Base-by-base conservation (phyloP, 192 early-diverging fungal genomes). In the Diversispora eburnea region DNA sequence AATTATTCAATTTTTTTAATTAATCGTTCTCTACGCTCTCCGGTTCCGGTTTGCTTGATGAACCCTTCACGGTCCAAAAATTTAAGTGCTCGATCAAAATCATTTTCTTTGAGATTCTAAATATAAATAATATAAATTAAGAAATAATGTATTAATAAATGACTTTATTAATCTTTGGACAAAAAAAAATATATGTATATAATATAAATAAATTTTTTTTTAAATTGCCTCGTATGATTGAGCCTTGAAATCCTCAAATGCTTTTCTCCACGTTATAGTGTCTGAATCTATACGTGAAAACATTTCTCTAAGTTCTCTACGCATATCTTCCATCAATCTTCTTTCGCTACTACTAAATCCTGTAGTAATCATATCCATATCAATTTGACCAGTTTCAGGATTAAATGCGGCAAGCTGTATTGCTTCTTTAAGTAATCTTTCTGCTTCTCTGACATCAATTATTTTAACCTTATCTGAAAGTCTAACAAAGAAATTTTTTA, bases 401-500 rank as follows among this genome's bases (percentile, higher is more conserved):
- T 99, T 95, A 33, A 93, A 94, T 5, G 97, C 97, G 7, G 89
- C 86, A 20, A 94, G 89, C 67, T 95, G 93, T 77, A 99, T 87
- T 9, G 95, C 97, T 55, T 90, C 90, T 71, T 89, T 86, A 66
- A 98, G 89, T 63, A 99, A 79, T 56, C 94, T 80, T 62, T 94
- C 83, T 0, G 97, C 97, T 80, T 97, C 95, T 25, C 89, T 82
- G 3, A 98, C 97, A 80, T 99, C 97, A 51, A 42, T 45, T 4
- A 82, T 76, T 7, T 95, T 92, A 5, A 99, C 97, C 0, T 73
- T 75, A 9, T 77, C 54, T 15, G 92, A 90, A 8, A 98, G 77
- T 39, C 96, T 73, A 43, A 17, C 48, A 10, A 60, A 48, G 12
- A 13, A 33, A 22, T 51, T 4, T 19, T 10, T 56, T 42, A 5